These are phyloP conservation scores for Withania somnifera DNA, from an alignment of 305 asterid species.

Conservation along the genomic window DNA sequence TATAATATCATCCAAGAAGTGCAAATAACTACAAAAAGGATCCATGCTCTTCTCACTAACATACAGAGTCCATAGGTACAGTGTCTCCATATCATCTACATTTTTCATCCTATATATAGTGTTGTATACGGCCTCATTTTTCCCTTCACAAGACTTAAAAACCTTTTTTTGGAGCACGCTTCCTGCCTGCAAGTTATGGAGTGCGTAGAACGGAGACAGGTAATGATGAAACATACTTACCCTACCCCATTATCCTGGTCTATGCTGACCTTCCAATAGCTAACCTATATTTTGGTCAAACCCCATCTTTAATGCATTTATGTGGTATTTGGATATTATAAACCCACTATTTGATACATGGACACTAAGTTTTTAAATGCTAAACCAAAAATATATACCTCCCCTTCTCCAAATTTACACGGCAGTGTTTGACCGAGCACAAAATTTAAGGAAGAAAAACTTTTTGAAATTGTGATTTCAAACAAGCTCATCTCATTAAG, in stretches of 20 bases:
- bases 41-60: neutral
- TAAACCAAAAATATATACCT: neutral
- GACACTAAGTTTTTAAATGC: neutral
- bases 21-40: neutral
- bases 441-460: neutral
- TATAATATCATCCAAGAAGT: neutral
- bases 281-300: neutral
- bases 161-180: neutral
- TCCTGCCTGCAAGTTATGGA: neutral
- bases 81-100: neutral
- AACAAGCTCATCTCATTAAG: neutral
- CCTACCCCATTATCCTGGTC: neutral
- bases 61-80: neutral
- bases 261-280: neutral
- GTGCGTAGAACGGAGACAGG: neutral
- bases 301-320: neutral
- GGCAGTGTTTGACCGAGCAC: neutral
- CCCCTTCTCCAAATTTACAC: neutral
- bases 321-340: neutral
- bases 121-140: neutral
- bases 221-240: neutral
- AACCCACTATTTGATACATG: neutral
- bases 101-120: neutral
- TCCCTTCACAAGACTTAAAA: neutral
- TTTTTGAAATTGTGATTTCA: neutral